Evolutionary conservation across 139 green algal species (phyloP).

Genomic region (Picochlorum sp.): DNA sequence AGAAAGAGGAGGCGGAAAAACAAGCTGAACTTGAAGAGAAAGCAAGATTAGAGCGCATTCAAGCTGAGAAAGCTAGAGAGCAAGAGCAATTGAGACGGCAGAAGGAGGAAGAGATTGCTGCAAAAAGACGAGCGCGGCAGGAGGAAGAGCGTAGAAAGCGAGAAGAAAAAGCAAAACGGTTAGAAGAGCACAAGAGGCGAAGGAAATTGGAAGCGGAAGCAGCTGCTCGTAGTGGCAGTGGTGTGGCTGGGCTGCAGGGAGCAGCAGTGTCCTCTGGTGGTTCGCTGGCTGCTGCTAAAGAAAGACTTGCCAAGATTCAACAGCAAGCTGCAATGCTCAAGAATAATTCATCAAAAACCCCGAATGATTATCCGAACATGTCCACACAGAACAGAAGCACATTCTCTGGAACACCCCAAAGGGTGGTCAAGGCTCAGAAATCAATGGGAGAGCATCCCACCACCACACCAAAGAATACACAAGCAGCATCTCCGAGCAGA

Average conservation of each 20-base stretch:
- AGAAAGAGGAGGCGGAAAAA: conserved; percentile 28
- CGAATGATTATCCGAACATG: not conserved
- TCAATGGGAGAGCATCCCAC: too few relatives aligned
- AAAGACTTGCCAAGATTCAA: conserved; percentile 22
- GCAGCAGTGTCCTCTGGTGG: not conserved
- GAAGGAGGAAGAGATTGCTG: conserved; percentile 34
- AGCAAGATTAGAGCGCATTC: conserved; percentile 31
- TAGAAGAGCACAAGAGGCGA: conserved; percentile 26
- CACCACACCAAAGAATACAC: not conserved
- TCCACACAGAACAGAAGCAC: not conserved
- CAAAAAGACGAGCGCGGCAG: conserved; percentile 21
- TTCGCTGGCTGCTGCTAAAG: conserved; percentile 24
- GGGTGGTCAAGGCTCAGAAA: too few relatives aligned
- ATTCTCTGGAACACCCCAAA: too few relatives aligned
- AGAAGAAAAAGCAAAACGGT: conserved; percentile 24
- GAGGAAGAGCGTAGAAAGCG: conserved; percentile 32
- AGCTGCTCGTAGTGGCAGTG: conserved; percentile 3
- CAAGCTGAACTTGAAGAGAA: conserved; percentile 37
- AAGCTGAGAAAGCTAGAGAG: conserved; percentile 31
- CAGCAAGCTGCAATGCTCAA: conserved; percentile 11
- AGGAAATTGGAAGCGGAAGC: conserved; percentile 32
- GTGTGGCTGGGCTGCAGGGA: not conserved
- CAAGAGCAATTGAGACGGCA: conserved; percentile 31
- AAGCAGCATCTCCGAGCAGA: not conserved
- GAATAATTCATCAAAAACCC: not conserved